Evolutionary conservation across 2,329 filamentous ascomycete genomes (phyloP).

Genomic region (Hymenoscyphus occultus): DNA sequence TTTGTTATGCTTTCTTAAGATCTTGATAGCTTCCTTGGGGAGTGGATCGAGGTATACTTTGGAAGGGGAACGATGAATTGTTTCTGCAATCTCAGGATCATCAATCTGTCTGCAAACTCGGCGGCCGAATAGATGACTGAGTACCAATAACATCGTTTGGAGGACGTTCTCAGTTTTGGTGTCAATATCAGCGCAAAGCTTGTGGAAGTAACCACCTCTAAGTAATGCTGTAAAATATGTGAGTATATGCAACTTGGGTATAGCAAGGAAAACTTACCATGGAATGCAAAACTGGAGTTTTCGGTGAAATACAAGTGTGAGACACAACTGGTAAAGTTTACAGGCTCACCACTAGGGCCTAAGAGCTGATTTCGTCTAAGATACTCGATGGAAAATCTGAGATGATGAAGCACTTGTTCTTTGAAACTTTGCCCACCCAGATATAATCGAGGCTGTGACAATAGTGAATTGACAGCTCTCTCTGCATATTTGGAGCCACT

Average conservation of each 20-base stretch:
- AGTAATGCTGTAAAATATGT: conserved; percentile 49
- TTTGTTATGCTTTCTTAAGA: conserved; percentile 61
- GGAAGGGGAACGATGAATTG: conserved; percentile 57
- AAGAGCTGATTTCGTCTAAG: conserved; percentile 67
- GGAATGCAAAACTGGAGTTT: conserved; percentile 73
- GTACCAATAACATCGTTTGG: conserved; percentile 61
- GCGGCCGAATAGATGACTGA: conserved; percentile 70
- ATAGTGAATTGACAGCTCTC: conserved; percentile 60
- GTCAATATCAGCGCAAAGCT: conserved; percentile 57
- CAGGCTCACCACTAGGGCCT: conserved; percentile 55
- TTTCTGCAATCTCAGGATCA: conserved; percentile 46
- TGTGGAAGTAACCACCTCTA: conserved; percentile 66
- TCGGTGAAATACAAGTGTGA: conserved; percentile 75
- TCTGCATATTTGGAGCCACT: conserved; percentile 60
- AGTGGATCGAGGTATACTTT: conserved; percentile 63
- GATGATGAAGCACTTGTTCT: conserved; percentile 69
- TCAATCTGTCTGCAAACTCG: conserved; percentile 48
- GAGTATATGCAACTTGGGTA: conserved; percentile 11
- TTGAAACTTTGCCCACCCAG: conserved; percentile 66
- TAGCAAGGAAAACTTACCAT: conserved; percentile 41
- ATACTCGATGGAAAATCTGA: conserved; percentile 80
- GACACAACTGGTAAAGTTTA: conserved; percentile 70
- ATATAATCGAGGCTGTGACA: conserved; percentile 68
- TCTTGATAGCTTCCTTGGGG: conserved; percentile 52
- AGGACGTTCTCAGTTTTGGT: conserved; percentile 49